Evolutionary conservation across 2,329 filamentous ascomycete species (phyloP).

Genomic region (Phoma sp.): DNA sequence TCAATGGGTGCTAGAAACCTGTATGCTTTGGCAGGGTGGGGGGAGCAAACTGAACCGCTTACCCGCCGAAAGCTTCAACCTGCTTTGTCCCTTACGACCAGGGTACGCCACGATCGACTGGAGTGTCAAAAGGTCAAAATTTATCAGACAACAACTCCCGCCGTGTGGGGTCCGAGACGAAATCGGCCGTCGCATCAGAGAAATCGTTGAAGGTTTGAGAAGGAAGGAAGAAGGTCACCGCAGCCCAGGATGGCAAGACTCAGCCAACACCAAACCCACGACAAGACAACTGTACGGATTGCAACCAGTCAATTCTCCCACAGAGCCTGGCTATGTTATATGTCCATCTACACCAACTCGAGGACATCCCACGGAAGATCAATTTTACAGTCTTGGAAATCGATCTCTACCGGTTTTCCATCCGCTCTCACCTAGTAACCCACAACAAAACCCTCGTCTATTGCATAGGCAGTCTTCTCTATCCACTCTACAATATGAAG

Average conservation of each 20-base stretch:
- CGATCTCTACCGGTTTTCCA: background rate
- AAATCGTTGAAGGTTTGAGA: background rate
- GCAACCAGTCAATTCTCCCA: background rate
- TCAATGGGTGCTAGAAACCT: constrained; percentile 37
- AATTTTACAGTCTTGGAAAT: background rate
- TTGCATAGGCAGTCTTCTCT: background rate
- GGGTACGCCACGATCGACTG: constrained; percentile 11
- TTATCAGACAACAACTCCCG: background rate
- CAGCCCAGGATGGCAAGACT: background rate
- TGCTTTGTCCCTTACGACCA: constrained; percentile 20
- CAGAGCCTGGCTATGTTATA: background rate
- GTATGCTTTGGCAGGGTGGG: constrained; percentile 23
- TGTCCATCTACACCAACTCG: background rate
- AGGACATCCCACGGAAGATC: background rate
- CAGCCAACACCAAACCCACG: background rate
- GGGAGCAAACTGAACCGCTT: constrained; percentile 20
- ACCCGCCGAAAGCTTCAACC: constrained; percentile 7
- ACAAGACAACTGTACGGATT: background rate
- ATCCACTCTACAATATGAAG: background rate
- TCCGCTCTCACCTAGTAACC: background rate
- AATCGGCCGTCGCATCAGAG: constrained; percentile 1
- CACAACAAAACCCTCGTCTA: background rate
- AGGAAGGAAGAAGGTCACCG: constrained; percentile 1
- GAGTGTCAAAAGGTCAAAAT: background rate
- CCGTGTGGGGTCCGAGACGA: background rate